phyloP scores from a whole-genome alignment of 75 land plant species.

The Picea glauca region DNA sequence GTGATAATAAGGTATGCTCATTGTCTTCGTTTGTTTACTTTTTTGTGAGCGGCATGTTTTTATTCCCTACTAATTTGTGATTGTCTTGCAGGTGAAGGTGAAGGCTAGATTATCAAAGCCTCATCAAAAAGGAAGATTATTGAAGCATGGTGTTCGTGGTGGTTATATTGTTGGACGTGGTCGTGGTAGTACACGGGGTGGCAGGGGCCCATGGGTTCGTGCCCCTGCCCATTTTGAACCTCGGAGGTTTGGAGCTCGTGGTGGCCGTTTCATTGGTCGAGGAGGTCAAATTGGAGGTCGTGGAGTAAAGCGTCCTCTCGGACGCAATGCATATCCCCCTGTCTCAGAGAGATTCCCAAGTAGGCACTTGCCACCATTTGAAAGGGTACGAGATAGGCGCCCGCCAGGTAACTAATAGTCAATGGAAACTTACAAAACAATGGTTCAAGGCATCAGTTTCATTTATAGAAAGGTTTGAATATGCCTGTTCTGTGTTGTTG shows the following conservation, averaged over 20 bases:
- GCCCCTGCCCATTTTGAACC: slow-evolving; percentile 16
- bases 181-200: slow-evolving; percentile 28
- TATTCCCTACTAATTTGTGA: neutral
- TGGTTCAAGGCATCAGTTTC: neutral
- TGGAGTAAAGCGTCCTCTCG: slow-evolving; percentile 12
- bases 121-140: slow-evolving; percentile 55
- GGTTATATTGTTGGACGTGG: slow-evolving; percentile 35
- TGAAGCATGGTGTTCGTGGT: slow-evolving; percentile 45
- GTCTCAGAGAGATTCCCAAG: slow-evolving; percentile 13
- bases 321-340: slow-evolving; percentile 2
- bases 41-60: neutral
- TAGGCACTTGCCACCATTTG: slow-evolving; percentile 17
- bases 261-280: slow-evolving; percentile 16
- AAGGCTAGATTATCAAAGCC: slow-evolving; percentile 82
- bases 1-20: slow-evolving; percentile 62
- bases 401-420: slow-evolving; percentile 26
- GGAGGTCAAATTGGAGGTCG: slow-evolving; percentile 12
- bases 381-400: slow-evolving; percentile 54
- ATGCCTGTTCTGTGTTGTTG: neutral
- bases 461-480: neutral
- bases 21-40: neutral
- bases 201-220: slow-evolving; percentile 10
- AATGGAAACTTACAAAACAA: no score
- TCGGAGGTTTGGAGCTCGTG: slow-evolving; percentile 16
- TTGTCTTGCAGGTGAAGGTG: slow-evolving; percentile 60